Evolutionary conservation across 176 grass and related monocot species (phyloP).

Genomic region (Hsuehochloa calcarea): DNA sequence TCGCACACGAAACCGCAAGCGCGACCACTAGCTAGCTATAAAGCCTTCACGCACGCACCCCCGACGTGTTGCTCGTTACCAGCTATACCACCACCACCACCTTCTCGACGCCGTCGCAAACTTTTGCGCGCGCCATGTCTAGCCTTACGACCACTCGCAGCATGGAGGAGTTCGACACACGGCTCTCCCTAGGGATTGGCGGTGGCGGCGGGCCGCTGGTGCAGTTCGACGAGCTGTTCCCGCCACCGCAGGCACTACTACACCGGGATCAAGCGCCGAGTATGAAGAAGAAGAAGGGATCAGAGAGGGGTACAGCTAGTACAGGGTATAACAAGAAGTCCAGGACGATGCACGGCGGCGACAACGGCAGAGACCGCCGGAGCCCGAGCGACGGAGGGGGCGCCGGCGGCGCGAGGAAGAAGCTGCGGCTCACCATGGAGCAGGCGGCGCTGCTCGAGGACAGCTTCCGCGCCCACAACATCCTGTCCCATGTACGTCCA

Average conservation of each 20-base stretch:
- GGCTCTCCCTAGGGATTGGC: constrained; percentile 31
- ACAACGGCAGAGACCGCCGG: neutral
- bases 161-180: constrained; percentile 38
- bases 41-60: neutral
- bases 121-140: constrained; percentile 33
- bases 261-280: neutral
- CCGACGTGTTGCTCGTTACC: neutral
- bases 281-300: neutral
- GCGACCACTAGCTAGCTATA: constrained; percentile 14
- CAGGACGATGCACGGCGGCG: neutral
- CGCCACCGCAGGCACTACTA: neutral
- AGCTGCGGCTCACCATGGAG: constrained; percentile 45
- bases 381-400: neutral
- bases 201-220: neutral
- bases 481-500: constrained; percentile 40
- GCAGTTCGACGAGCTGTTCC: constrained; percentile 30
- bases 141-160: constrained; percentile 33
- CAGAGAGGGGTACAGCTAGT: neutral
- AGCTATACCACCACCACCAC: neutral
- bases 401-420: constrained; percentile 37
- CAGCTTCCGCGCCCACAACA: constrained; percentile 48
- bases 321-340: neutral
- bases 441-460: constrained; percentile 50
- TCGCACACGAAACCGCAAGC: constrained; percentile 12
- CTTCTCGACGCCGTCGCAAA: neutral